These are phyloP conservation scores for Symmetrospora coprosmae DNA, from an alignment of 768 basidiomycete genomes.

Conservation along the genomic window DNA sequence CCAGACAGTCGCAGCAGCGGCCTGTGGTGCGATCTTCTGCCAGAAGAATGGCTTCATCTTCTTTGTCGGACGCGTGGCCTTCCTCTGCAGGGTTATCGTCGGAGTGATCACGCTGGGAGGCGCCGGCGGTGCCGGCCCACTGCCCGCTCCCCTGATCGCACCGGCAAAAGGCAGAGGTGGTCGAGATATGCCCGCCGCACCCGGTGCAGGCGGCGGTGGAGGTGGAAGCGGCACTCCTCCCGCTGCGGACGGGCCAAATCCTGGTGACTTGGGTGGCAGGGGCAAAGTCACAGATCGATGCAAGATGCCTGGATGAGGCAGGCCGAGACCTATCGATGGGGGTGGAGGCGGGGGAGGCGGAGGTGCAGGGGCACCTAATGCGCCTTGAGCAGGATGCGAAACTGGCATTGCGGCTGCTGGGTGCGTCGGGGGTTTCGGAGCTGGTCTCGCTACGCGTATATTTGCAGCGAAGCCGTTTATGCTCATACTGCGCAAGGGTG, in stretches of 20 bases:
- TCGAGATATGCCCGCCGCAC: no score
- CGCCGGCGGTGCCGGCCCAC: constrained; percentile 28
- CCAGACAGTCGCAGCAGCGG: constrained; percentile 53
- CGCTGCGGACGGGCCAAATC: constrained; percentile 15
- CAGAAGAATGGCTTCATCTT: constrained; percentile 60
- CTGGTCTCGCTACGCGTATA: constrained; percentile 2
- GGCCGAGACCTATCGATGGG: background rate
- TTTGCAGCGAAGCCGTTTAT: no score
- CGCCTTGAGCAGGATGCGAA: background rate
- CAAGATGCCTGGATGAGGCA: background rate
- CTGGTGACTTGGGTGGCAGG: constrained; percentile 30
- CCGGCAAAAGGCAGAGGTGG: no score
- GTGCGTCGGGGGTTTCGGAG: constrained; percentile 26
- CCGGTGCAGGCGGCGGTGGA: constrained; percentile 30
- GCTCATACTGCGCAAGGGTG: background rate
- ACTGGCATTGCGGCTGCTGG: constrained; percentile 8
- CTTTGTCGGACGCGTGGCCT: background rate
- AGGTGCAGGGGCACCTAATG: constrained; percentile 1
- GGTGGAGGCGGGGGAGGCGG: constrained; percentile 30
- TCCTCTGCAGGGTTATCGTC: background rate
- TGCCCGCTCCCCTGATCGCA: background rate
- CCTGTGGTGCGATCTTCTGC: constrained; percentile 53
- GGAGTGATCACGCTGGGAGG: background rate
- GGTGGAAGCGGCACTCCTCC: background rate
- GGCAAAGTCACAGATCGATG: background rate